Evolutionary conservation across 768 basidiomycete species (phyloP).

Genomic region (Lentinula edodes): DNA sequence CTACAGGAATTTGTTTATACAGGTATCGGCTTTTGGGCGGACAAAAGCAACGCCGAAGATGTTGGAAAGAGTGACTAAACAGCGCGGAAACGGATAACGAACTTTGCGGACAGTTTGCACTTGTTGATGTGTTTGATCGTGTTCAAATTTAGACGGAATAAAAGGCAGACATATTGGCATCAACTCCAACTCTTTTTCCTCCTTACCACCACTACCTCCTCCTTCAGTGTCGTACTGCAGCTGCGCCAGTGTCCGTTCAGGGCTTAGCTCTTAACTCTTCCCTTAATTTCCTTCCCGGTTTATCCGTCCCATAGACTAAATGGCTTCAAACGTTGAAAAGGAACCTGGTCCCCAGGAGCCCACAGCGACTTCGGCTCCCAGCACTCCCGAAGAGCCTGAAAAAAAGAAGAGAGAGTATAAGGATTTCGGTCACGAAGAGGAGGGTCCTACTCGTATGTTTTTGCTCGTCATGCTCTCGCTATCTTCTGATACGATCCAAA

Average conservation of each 20-base stretch:
- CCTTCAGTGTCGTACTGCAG: slow-evolving; percentile 1
- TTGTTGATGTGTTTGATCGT: slow-evolving; percentile 6
- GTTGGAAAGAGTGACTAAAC: too few species aligned
- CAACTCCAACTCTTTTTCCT: slow-evolving; percentile 4
- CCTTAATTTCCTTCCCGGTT: slow-evolving; percentile 17
- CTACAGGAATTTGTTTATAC: not conserved
- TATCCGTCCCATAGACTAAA: slow-evolving; percentile 17
- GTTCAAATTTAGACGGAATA: slow-evolving; percentile 6
- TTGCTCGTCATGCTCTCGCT: not conserved
- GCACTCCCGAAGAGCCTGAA: slow-evolving; percentile 25
- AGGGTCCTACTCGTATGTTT: slow-evolving; percentile 53
- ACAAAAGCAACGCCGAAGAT: not conserved
- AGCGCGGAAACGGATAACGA: not conserved
- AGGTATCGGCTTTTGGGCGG: slow-evolving; percentile 4
- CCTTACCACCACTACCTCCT: slow-evolving; percentile 10
- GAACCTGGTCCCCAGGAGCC: slow-evolving; percentile 56
- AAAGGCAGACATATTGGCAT: slow-evolving; percentile 6
- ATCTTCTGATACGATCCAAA: slow-evolving; percentile 10
- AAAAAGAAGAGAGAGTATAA: slow-evolving; percentile 81
- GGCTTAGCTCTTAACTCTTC: slow-evolving; percentile 18
- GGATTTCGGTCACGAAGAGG: slow-evolving; percentile 73
- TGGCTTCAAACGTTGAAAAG: slow-evolving; percentile 50
- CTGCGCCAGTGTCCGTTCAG: slow-evolving; percentile 14
- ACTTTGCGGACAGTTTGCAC: slow-evolving; percentile 3
- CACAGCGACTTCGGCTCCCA: slow-evolving; percentile 19